These are phyloP conservation scores for Salvia rosmarinus DNA, from an alignment of 257 asterid species.

Conservation along the genomic window DNA sequence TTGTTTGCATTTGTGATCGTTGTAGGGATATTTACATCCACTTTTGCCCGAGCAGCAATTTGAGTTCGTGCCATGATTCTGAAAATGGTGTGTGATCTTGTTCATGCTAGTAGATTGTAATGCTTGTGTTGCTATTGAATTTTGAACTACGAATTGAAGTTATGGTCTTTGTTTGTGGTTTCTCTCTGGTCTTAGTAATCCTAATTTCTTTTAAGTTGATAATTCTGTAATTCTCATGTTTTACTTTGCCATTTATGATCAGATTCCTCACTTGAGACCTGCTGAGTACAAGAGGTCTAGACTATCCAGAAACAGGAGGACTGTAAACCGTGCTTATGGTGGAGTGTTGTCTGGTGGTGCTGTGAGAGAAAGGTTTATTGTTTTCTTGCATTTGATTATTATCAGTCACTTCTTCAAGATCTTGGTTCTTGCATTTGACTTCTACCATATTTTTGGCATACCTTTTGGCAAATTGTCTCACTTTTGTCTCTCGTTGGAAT, in stretches of 20 bases:
- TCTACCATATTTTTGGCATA: neutral
- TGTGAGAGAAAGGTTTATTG: slow-evolving; percentile 55
- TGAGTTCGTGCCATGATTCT: neutral
- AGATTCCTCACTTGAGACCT: slow-evolving; percentile 70
- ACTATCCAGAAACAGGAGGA: slow-evolving; percentile 56
- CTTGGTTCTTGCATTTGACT: too few relatives aligned
- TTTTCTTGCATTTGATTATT: neutral
- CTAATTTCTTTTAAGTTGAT: neutral
- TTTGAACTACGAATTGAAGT: neutral
- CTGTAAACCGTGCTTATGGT: slow-evolving; percentile 64
- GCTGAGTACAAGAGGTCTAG: slow-evolving; percentile 66
- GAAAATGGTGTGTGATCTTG: neutral
- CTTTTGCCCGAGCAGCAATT: neutral
- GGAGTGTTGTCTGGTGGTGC: slow-evolving; percentile 62
- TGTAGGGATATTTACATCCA: too few relatives aligned
- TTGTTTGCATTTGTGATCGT: neutral
- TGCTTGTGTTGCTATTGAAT: neutral
- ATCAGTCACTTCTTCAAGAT: neutral
- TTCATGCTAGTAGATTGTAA: neutral
- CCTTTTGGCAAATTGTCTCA: neutral
- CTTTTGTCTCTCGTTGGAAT: neutral
- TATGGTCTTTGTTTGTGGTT: neutral
- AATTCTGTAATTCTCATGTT: neutral
- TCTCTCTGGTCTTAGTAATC: neutral
- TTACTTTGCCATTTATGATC: neutral